Base-by-base conservation (phyloP, 805 yeast species). In the Metschnikowia aberdeeniae region DNA sequence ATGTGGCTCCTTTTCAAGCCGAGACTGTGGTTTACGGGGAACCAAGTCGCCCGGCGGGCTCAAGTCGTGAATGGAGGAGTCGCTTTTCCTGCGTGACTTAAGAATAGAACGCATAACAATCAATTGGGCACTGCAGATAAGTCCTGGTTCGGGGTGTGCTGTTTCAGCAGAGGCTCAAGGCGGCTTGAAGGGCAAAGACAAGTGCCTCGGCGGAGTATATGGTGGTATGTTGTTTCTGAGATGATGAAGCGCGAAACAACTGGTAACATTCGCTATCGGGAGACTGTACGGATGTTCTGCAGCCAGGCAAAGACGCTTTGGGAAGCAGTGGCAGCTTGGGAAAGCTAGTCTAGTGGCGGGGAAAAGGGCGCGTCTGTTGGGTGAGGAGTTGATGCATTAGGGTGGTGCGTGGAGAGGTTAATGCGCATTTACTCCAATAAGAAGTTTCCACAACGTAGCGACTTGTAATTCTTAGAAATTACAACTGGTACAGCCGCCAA, bases 61-160 rank as follows among this genome's bases (percentile, higher is more conserved):
- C 24, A 45, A 10, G 32, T 54, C 58, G 11, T 55, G 46, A n/a
- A 46, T 46, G 3, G 53, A 46, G 19, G 58, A 53, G 30, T 53
- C 56, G 11, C 47, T 47, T 12, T 56, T 54, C 39, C 51, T 43
- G 19, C 54, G 57, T 11, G 55, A 41, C 44, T 53, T 53, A 22
- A 54, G 45, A 7, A 54, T 51, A 31, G 58, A 53, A 27, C 58
- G 38, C 58, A 54, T 54, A 6, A 17, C n/a, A 7, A 22, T 22
- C 8, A 7, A 3, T 5, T 22, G 6, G 26, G 8, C 8, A 22
- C 8, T 20, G 14, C n/a, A 19, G 10, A n/a, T 10, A 8, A 30
- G n/a, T 29, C 13, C 12, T 26, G n/a, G 26, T 29, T 19, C 20
- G 10, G 22, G 26, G 12, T n/a, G 11, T 28, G 17, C 38, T 6